Base-by-base conservation (phyloP, 805 yeast species). In the Candida dajiaensis region DNA sequence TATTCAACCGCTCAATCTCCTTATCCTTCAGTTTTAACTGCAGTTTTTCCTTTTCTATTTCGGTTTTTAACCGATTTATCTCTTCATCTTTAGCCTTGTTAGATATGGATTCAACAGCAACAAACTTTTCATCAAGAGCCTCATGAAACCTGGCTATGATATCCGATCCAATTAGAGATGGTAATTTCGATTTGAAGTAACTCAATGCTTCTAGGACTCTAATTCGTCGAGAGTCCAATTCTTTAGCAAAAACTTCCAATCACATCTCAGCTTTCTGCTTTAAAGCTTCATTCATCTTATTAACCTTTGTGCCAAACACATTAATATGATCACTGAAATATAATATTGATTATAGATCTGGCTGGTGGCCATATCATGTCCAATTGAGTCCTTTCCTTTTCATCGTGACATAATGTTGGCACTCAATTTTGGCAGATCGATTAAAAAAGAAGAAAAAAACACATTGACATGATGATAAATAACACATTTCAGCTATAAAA, bases 1-100 rank as follows among this genome's bases (percentile, higher is more conserved):
- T 33, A 36, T 45, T 56, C 43, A 51, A 47, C 16, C 42, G 45
- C 9, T 36, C 51, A 26, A 54, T 57, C 31, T 49, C 53, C 23
- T 49, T 48, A 37, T 54, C 55, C 29, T 52, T 58, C 28, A 40
- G 21, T 23, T 43, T 48, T 29, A 51, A 37, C 31, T 48, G 51
- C n/a, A 53, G 22, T 4, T 49, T 45, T 35, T 47, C 46, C 22
- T 42, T 40, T 29, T 48, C 45, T 36, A 43, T 10, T n/a, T 37
- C 29, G n/a, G 10, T 3, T 8, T 41, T 33, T 12, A 31, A 20
- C 8, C 16, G n/a, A 8, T 12, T 20, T 20, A 19, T 36, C 23
- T 19, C 39, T 13, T 19, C 23, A 8, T 36, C 23, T 36, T 36
- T 20, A 13, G 23, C 39, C 6, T 36, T 36, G 25, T 36, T 20